Base-by-base conservation (phyloP, 176 grass and related monocot species). In the Musa acuminata region DNA sequence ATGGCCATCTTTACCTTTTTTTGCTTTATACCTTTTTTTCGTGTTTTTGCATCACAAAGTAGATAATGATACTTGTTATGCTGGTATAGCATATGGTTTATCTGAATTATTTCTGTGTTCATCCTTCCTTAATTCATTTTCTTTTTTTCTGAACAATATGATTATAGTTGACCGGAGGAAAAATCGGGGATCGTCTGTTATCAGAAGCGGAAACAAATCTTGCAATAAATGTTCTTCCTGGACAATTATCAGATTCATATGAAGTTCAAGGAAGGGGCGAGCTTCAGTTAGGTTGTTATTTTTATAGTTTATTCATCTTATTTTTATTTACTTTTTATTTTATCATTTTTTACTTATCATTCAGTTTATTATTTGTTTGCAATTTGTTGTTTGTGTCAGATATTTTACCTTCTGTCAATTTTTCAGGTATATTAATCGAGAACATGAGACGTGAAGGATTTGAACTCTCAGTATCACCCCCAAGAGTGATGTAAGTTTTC, bases 211-310 rank as follows among this genome's bases (percentile, higher is more conserved):
- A 98, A 84, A 98, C 95, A 58, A 98, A 98, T 79, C 80, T 98
- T 72, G 95, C 95, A 85, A 94, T 98, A 75, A 98, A 91, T 91
- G 95, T 98, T 91, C 95, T 93, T 85, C 95, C 95, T 78, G 95
- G 90, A 76, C 88, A 78, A 70, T 76, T 98, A 77, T 91, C 95
- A 84, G 95, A 98, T 84, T 93, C 95, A 74, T 98, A 82, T 87
- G 94, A 98, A 93, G 95, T 98, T 90, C 95, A 93, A 87, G 95
- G 95, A 82, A 98, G 95, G 80, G 95, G 95, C 65, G 95, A 98
- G 67, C 95, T 98, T 89, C 95, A 98, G 81, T 80, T 98, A 88
- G 95, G 95, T 80, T 62, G 16, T 62, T 19, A 52, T 52, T 26
- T 72, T 25, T 1, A 11, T 51, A 60, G n/a, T 51, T 19, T 50